Conservation (phyloP, 306 rosid genomes). For the Vigna mungo region DNA sequence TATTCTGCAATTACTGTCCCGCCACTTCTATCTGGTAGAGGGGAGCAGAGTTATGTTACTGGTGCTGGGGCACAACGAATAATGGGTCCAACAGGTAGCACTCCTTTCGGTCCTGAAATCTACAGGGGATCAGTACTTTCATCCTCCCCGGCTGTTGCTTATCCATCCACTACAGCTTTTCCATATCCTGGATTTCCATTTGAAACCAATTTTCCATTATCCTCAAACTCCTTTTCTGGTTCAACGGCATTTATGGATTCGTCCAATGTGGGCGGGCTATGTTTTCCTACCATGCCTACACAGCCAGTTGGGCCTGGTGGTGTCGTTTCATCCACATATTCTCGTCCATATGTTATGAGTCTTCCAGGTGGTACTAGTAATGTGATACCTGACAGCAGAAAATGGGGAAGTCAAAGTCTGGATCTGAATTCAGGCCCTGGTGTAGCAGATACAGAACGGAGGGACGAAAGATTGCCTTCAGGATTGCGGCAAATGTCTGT, state of each 20-base stretch:
- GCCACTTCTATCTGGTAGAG: constrained; percentile 75
- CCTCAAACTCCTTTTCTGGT: constrained; percentile 83
- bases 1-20: constrained; percentile 79
- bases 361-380: constrained; percentile 79
- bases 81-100: constrained; percentile 71
- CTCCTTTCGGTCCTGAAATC: constrained; percentile 75
- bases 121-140: constrained; percentile 83
- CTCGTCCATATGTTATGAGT: constrained; percentile 81
- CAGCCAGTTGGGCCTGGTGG: constrained; percentile 84
- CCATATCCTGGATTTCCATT: constrained; percentile 88
- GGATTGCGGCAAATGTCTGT: constrained; percentile 74
- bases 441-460: constrained; percentile 62
- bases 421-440: constrained; percentile 97
- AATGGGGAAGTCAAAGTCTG: constrained; percentile 90
- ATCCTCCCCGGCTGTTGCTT: constrained; percentile 84
- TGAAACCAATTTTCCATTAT: constrained; percentile 78
- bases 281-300: constrained; percentile 83
- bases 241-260: constrained; percentile 86
- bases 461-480: constrained; percentile 76
- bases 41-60: constrained; percentile 79
- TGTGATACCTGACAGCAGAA: constrained; percentile 73
- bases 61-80: constrained; percentile 75
- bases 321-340: constrained; percentile 65
- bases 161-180: constrained; percentile 69
- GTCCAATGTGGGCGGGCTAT: constrained; percentile 69